Base-by-base conservation (phyloP, 1,139 yeast species). In the Yamadazyma triangularis region DNA sequence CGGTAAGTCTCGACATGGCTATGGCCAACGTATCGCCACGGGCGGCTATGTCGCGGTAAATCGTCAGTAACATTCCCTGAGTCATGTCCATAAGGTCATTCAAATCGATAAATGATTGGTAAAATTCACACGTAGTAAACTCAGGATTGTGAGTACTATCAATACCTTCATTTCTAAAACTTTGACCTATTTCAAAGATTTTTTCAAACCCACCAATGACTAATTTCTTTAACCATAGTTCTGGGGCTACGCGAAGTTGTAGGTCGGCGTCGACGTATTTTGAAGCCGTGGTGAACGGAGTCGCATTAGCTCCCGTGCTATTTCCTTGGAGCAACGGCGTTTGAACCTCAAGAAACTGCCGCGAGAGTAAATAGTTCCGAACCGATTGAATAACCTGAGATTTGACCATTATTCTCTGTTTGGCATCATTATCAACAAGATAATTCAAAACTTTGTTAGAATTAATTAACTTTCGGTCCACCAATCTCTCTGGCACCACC, bases 101-200 rank as follows among this genome's bases (percentile, higher is more conserved):
- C 42, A 89, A 91, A 56, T 89, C 95, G 30, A 95, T 94, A 53
- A 84, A 91, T 15, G 96, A 94, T 64, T 87, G 89, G 63, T 91
- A 91, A 64, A 89, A 87, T 64, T 91, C 98, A 68, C 96, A 83
- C 33, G 96, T 88, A 48, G 98, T 89, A 70, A 91, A 91, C 64
- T 91, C 98, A 28, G 97, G 96, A 70, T 91, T 91, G 64, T 91
- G 98, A 33, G 97, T 88, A 78, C 86, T 77, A 62, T 91, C 98
- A 38, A 91, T 89, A 64, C 97, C 96, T 58, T 91, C 98, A 50
- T 91, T 91, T 41, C 98, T 67, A 53, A 89, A 91, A 29, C 73
- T 79, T 34, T 73, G 73, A 0, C 97, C 97, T 29, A 91, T 75
- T 50, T 91, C 98, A 57, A 77, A 91, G 4, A 91, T 79, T 43